These are phyloP conservation scores for Daedalea quercina DNA, from an alignment of 768 basidiomycete species.

Conservation along the genomic window DNA sequence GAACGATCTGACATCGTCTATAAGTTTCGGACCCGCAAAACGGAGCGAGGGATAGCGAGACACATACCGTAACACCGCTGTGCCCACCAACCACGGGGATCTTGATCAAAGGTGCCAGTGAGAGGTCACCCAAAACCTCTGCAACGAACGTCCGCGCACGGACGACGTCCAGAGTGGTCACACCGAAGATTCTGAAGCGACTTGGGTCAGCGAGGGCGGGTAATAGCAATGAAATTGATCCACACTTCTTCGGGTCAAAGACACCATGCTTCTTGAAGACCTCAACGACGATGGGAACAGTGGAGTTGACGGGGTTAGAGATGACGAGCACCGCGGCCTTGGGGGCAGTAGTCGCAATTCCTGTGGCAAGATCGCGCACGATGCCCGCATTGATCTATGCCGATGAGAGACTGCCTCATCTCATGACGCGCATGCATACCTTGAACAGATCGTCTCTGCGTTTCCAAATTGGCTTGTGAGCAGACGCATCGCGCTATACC, in stretches of 20 bases:
- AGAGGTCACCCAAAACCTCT: conserved; percentile 61
- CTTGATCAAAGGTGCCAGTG: conserved; percentile 51
- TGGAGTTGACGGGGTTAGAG: conserved; percentile 99
- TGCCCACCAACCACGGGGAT: conserved; percentile 96
- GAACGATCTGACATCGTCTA: conserved; percentile 59
- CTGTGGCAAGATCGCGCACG: conserved; percentile 86
- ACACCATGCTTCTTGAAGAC: conserved; percentile 90
- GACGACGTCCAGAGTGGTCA: conserved; percentile 96
- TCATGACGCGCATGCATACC: conserved; percentile 30
- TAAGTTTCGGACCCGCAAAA: neutral
- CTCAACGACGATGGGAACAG: conserved; percentile 94
- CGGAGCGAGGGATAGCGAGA: neutral
- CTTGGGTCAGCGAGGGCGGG: conserved; percentile 1
- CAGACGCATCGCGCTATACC: neutral
- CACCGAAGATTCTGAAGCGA: conserved; percentile 78
- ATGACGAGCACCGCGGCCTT: conserved; percentile 95
- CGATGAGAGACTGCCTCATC: conserved; percentile 4
- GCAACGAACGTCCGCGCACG: conserved; percentile 96
- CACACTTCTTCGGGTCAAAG: conserved; percentile 86
- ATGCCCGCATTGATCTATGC: conserved; percentile 94
- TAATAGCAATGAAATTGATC: neutral
- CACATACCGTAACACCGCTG: conserved; percentile 79
- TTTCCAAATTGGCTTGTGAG: conserved; percentile 2
- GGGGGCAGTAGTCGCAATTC: conserved; percentile 76
- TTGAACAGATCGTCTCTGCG: conserved; percentile 92